Base-by-base conservation (phyloP, 148 eudicot genomes). In the Hydrangea macrophylla region DNA sequence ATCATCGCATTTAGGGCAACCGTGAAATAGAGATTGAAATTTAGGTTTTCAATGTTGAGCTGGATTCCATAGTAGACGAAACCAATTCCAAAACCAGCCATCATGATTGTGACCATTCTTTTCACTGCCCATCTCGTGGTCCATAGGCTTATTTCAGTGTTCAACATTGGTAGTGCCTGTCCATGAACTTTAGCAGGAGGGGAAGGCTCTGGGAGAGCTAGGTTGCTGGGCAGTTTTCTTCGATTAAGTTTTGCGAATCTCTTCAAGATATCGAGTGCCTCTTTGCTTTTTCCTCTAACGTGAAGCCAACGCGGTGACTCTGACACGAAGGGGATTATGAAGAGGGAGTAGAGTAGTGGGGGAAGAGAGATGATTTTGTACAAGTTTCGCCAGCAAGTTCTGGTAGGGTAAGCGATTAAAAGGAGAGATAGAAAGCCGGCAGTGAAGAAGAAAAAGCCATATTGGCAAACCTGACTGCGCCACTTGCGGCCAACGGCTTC, bases 221-320 rank as follows among this genome's bases (percentile, higher is more conserved):
- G 45, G 57, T 72, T 67, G 18, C 28, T 10, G 25, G 76, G 80
- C 27, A 77, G 26, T 20, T 62, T 60, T 54, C 37, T 77, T 1
- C 76, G 73, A 30, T 77, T 77, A 3, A 64, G 40, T 39, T 58
- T 53, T 35, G 81, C 74, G 42, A 56, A 64, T 36, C 57, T 75
- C 24, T 62, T 57, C 61, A 86, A 64, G 2, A 79, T 68, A 0
- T 42, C 20, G 25, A 83, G 71, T 8, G 87, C 81, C 63, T 76
- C 82, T 1, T 60, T 51, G 57, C 73, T n/a, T 81, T 58, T 71
- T 4, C 87, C 87, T 33, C 77, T 42, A 8, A 76, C 50, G 0
- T 80, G 70, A 51, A 80, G 85, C 90, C 90, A 86, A 11, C 90
- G 71, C 12, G 90, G 90, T 7, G 90, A 86, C 62, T 86, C 90